Evolutionary conservation across 352 stramenopile genomes (phyloP), one percentile per base, ranked within the genome.

Genomic region (Phytophthora pistaciae): DNA sequence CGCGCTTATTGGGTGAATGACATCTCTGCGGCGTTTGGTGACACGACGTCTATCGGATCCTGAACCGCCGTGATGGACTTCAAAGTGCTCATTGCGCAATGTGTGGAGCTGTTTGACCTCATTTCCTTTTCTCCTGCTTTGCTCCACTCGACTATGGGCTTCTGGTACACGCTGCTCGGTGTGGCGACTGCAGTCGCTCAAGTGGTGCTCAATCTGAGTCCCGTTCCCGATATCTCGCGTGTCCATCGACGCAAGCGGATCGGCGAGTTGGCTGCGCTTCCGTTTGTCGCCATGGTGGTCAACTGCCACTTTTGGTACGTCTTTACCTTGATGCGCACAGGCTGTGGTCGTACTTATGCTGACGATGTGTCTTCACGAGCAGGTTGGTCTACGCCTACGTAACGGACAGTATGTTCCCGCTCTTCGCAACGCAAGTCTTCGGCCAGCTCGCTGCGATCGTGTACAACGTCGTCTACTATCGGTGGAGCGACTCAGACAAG

Each of bases 361-460:
- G 20, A 27, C 10, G 5, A 13, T 53, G 6, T 11, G 53, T 10
- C 18, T 3, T 38, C 21, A 33, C 29, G 42, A 52, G 7, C 63
- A 72, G 65, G 65, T 58, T 67, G 50, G 65, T 72, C 21, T 77
- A 80, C 60, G 65, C 68, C 18, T 74, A 72, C 55, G 58, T 79
- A 38, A 59, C 59, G 14, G 58, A 66, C 67, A 73, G 59, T 23
- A 64, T 71, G 23, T 68, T 77, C 60, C 73, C 73, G n/a, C 60
- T 80, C 11, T 74, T 80, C 44, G 53, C 56, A 5, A 72, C 64
- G 0, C 66, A 63, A 31, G 31, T 74, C 25, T 72, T 80, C 23
- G 72, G 58, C n/a, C 52, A 68, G 21, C 3, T 70, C 23, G 55
- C 56, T 21, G 27, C 62, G 10, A 60, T 64, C 18, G 53, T 69